A percentile compares a stretch with the other conserved stretches of the same genome.
Evolutionary conservation across 2,329 filamentous ascomycete genomes (phyloP).

Genomic region (Penicillium corylophilum): DNA sequence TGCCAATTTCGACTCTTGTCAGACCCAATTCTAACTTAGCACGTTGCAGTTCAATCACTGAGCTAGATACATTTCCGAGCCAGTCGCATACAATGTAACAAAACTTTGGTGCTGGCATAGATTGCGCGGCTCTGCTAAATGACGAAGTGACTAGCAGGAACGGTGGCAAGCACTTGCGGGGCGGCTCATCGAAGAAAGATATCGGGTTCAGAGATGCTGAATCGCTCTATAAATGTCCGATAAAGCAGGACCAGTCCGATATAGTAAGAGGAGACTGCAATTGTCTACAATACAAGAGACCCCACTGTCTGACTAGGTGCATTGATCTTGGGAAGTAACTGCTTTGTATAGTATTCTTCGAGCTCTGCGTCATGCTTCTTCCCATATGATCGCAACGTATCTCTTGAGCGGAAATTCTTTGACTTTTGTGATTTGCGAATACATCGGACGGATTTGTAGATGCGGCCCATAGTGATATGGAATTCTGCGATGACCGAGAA

Average conservation of each 20-base stretch:
- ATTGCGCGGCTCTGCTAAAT: slow-evolving; percentile 10
- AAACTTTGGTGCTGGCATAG: slow-evolving; percentile 5
- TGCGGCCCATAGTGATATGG: slow-evolving; percentile 8
- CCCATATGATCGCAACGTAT: slow-evolving; percentile 4
- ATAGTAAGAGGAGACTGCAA: slow-evolving; percentile 11
- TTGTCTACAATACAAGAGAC: slow-evolving; percentile 5
- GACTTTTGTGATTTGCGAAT: slow-evolving; percentile 5
- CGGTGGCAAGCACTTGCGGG: slow-evolving; percentile 7
- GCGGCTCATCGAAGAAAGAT: slow-evolving; percentile 7
- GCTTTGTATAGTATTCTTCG: slow-evolving; percentile 7
- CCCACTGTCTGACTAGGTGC: not conserved
- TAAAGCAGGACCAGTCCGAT: slow-evolving; percentile 10
- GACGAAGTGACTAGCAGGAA: slow-evolving; percentile 9
- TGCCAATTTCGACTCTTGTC: slow-evolving; percentile 20
- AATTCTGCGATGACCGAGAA: slow-evolving; percentile 9
- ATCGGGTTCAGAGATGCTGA: slow-evolving; percentile 3
- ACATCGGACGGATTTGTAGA: slow-evolving; percentile 6
- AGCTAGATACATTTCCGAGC: slow-evolving; percentile 9
- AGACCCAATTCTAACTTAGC: slow-evolving; percentile 10
- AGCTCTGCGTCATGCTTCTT: slow-evolving; percentile 8
- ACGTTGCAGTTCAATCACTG: slow-evolving; percentile 11
- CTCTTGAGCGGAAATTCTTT: not conserved
- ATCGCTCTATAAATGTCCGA: slow-evolving; percentile 6
- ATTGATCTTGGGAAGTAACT: slow-evolving; percentile 7
- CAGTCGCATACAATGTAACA: slow-evolving; percentile 11